A percentile compares a stretch with the other conserved stretches of the same genome.
phyloP scores from a whole-genome alignment of 1,139 yeast genomes.

The Kodamaea suecica region DNA sequence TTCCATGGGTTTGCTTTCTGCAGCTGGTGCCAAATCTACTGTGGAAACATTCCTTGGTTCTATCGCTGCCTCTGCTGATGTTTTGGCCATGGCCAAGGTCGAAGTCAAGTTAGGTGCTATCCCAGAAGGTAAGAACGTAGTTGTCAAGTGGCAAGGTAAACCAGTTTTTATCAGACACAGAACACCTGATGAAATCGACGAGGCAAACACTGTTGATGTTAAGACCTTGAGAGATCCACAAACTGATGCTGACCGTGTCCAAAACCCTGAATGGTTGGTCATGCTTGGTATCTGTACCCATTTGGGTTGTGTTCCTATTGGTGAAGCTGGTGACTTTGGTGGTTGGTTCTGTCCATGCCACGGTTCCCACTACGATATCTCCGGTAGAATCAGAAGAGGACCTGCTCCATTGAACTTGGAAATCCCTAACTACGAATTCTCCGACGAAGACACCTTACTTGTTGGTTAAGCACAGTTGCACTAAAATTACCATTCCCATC shows the following conservation, averaged over 20 bases:
- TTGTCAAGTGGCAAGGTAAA: slow-evolving; percentile 99
- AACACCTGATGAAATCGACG: slow-evolving; percentile 87
- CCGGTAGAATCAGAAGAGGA: slow-evolving; percentile 99
- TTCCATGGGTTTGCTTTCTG: slow-evolving; percentile 86
- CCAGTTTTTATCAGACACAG: slow-evolving; percentile 99
- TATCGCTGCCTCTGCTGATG: slow-evolving; percentile 98
- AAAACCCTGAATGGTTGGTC: slow-evolving; percentile 97
- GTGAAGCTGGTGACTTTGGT: slow-evolving; percentile 99
- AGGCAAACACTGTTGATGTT: slow-evolving; percentile 83
- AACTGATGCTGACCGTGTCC: slow-evolving; percentile 87
- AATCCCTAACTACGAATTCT: slow-evolving; percentile 86
- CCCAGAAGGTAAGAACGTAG: slow-evolving; percentile 97
- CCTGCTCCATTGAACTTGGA: slow-evolving; percentile 99
- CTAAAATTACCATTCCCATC: neutral
- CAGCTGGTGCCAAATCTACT: slow-evolving; percentile 97
- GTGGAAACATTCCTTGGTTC: slow-evolving; percentile 92
- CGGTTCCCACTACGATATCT: slow-evolving; percentile 99
- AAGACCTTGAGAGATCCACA: slow-evolving; percentile 88
- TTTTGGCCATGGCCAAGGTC: slow-evolving; percentile 98
- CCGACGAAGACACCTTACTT: slow-evolving; percentile 73
- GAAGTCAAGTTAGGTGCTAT: slow-evolving; percentile 93
- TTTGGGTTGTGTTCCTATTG: slow-evolving; percentile 99
- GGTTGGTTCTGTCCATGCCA: slow-evolving; percentile 99
- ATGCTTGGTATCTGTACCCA: slow-evolving; percentile 99
- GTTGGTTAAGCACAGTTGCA: slow-evolving; percentile 46